Base-by-base conservation (phyloP, 345 rosid species). In the Sisymbrium altissimum region DNA sequence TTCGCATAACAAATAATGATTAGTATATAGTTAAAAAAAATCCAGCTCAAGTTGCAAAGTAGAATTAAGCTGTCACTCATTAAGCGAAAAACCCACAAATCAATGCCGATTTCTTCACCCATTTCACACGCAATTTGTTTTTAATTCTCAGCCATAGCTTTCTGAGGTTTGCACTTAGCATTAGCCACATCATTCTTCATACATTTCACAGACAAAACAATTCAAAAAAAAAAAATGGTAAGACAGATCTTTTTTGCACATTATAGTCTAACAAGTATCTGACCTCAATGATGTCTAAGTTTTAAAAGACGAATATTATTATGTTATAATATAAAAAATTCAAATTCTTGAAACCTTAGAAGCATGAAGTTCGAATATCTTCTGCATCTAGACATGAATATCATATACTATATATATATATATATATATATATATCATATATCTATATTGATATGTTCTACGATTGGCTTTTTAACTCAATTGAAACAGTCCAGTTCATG, bases 401-500 rank as follows among this genome's bases (percentile, higher is more conserved):
- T 2, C 57, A 32, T 18, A 15, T 4, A 30, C 45, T 62, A n/a
- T n/a, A n/a, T n/a, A n/a, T n/a, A n/a, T n/a, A n/a, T n/a, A n/a
- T n/a, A n/a, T n/a, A n/a, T n/a, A n/a, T n/a, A n/a, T n/a, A n/a
- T n/a, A n/a, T n/a, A n/a, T 23, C 25, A 6, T 10, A 69, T 4
- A 29, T n/a, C n/a, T 43, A 12, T 45, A 23, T 7, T 61, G 32
- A 17, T 60, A 40, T 54, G 56, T n/a, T 53, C 35, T 64, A 15
- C 25, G 15, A 17, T 6, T 8, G 35, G 30, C 29, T 23, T 8
- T 49, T 65, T 64, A 74, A 63, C 77, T 83, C 64, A 90, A 77
- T 79, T 83, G 84, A 6, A n/a, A 86, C 43, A 41, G 89, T 87
- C 97, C 97, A 90, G 53, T 83, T 83, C 96, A 90, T 86, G 82